Evolutionary conservation across 1,284 basidiomycete genomes (phyloP).

Genomic region (Taiwanofungus camphoratus): DNA sequence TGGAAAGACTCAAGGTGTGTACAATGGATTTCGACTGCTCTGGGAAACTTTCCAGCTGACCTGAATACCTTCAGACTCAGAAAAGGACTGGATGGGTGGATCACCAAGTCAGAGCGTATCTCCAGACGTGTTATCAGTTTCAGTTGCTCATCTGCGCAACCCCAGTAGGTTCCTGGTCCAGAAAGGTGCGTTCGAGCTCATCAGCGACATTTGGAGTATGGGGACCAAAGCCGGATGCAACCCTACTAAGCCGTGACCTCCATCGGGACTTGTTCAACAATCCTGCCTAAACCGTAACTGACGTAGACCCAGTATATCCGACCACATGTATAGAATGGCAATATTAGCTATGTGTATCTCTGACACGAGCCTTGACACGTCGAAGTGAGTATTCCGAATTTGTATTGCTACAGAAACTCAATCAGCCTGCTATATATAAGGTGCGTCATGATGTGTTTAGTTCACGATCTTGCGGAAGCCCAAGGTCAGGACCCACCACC

Average conservation of each 20-base stretch:
- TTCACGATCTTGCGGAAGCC: conserved; percentile 96
- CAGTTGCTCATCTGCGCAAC: conserved; percentile 3
- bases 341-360: conserved; percentile 82
- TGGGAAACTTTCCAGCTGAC: not conserved
- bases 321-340: conserved; percentile 98
- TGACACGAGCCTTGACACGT: conserved; percentile 66
- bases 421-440: conserved; percentile 40
- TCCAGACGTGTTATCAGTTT: not conserved
- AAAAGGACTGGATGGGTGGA: conserved; percentile 94
- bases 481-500: conserved; percentile 48
- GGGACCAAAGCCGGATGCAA: too few species aligned
- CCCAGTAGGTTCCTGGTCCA: conserved; percentile 62
- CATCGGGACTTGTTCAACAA: too few species aligned
- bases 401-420: too few species aligned
- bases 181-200: conserved; percentile 80
- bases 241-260: too few species aligned
- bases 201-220: too few species aligned
- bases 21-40: too few species aligned
- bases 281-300: not conserved
- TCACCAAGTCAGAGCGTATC: conserved; percentile 50
- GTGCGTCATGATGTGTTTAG: conserved; percentile 85
- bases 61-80: conserved; percentile 56
- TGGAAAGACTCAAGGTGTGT: conserved; percentile 80
- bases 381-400: conserved; percentile 67
- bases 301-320: conserved; percentile 65